phyloP scores from a whole-genome alignment of 306 rosid genomes.

The Medicago lupulina region DNA sequence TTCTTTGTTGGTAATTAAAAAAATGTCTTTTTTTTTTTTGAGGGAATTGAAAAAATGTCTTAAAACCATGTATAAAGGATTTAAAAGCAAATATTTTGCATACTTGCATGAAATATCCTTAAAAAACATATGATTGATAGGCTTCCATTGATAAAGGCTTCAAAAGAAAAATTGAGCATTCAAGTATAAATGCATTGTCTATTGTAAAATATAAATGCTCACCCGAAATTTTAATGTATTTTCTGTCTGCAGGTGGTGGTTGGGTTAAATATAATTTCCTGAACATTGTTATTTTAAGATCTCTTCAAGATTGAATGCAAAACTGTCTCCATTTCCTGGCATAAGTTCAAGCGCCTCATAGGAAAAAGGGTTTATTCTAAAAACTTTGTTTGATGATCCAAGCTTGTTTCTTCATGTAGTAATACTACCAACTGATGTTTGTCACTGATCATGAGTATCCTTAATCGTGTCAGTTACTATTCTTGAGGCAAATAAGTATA shows the following conservation, averaged over 20 bases:
- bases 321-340: conserved; percentile 22
- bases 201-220: too few relatives aligned
- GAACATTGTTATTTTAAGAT: conserved; percentile 20
- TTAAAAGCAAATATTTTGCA: neutral
- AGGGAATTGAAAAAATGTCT: neutral
- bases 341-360: conserved; percentile 20
- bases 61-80: neutral
- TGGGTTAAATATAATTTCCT: conserved; percentile 8
- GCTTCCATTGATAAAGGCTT: neutral
- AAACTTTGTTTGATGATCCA: conserved; percentile 19
- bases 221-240: neutral
- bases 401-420: conserved; percentile 29
- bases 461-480: conserved; percentile 7
- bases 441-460: conserved; percentile 3
- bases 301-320: conserved; percentile 9
- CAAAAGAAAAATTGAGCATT: neutral
- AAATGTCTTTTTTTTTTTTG: too few relatives aligned
- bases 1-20: neutral
- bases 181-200: neutral
- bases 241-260: conserved; percentile 42
- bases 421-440: conserved; percentile 9
- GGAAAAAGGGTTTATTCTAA: conserved; percentile 2
- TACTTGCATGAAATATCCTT: neutral
- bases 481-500: conserved; percentile 24
- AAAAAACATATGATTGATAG: neutral